These are phyloP conservation scores for Candida parachauliodes DNA, from an alignment of 805 yeast species.

Conservation along the genomic window DNA sequence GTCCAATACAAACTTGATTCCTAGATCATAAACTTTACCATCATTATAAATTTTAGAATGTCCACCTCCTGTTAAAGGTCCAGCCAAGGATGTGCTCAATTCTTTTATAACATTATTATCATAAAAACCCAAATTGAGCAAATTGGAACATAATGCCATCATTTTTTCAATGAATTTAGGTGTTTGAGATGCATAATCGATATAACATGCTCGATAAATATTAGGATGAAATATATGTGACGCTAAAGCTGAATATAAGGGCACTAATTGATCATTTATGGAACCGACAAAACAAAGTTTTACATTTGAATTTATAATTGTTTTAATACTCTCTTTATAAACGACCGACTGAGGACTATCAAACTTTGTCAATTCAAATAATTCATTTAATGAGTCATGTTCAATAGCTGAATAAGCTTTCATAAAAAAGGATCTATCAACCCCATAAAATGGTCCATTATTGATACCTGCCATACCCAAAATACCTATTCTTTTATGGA, in stretches of 20 bases:
- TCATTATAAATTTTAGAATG: constrained; percentile 89
- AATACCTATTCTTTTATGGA: constrained; percentile 55
- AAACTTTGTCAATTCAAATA: constrained; percentile 83
- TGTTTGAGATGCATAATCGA: constrained; percentile 75
- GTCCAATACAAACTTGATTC: constrained; percentile 68
- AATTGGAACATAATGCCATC: constrained; percentile 66
- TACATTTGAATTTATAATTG: constrained; percentile 64
- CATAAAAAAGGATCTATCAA: constrained; percentile 77
- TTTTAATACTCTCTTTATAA: constrained; percentile 62
- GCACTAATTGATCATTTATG: constrained; percentile 90
- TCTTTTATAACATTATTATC: constrained; percentile 89
- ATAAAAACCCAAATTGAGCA: constrained; percentile 71
- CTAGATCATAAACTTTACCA: constrained; percentile 77
- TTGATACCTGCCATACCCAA: constrained; percentile 95
- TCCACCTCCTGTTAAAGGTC: constrained; percentile 92
- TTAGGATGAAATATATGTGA: constrained; percentile 85
- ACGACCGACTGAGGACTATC: constrained; percentile 68
- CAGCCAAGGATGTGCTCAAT: constrained; percentile 69
- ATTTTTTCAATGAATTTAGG: constrained; percentile 77
- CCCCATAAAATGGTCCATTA: constrained; percentile 90
- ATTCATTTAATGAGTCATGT: constrained; percentile 77
- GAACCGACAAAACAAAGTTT: constrained; percentile 84
- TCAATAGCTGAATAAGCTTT: constrained; percentile 90
- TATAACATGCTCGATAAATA: constrained; percentile 81
- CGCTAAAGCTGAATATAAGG: constrained; percentile 83